Evolutionary conservation across 441 rosid species (phyloP), one percentile per base, ranked within the genome.

Genomic region (Kokia cookei): DNA sequence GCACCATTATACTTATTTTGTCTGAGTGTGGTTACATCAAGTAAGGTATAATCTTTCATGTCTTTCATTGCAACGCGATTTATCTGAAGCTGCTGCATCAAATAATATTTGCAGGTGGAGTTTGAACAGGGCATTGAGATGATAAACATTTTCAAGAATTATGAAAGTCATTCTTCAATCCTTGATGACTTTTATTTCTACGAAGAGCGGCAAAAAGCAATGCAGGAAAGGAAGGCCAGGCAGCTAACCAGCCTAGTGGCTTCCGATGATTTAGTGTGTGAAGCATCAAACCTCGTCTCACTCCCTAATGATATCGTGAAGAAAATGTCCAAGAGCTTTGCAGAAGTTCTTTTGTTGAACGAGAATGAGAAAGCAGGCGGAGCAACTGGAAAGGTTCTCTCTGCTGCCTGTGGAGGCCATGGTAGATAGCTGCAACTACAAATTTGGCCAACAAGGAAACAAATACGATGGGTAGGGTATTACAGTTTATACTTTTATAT

Each of bases 241-340:
- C 83, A 79, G 43, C 87, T 69, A 77, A 76, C 81, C 19, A 74
- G 35, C 76, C 35, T 9, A 50, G 82, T 65, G 27, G 10, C 78
- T 62, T 42, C 78, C 61, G 76, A 27, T 13, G 76, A 54, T 7
- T 75, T 57, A 32, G 69, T 77, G 29, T 4, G 73, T 47, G 81
- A 79, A 71, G 77, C 79, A 15, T 77, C 65, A 48, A 60, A 66
- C 69, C 76, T 64, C 2, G 58, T 80, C 69, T 76, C 82, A 42
- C 85, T 77, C 55, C 84, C 85, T 13, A 79, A 62, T 10, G 84
- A 82, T 60, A 73, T 76, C 26, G 71, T 80, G 15, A 81, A 75
- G 83, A 87, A 84, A 65, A 75, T 91, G 87, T 79, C 89, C 2
- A 86, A 82, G 82, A 87, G 86, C 79, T 91, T 89, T 45, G 89